Base-by-base conservation (phyloP, 345 rosid species). In the Carallia brachiata region DNA sequence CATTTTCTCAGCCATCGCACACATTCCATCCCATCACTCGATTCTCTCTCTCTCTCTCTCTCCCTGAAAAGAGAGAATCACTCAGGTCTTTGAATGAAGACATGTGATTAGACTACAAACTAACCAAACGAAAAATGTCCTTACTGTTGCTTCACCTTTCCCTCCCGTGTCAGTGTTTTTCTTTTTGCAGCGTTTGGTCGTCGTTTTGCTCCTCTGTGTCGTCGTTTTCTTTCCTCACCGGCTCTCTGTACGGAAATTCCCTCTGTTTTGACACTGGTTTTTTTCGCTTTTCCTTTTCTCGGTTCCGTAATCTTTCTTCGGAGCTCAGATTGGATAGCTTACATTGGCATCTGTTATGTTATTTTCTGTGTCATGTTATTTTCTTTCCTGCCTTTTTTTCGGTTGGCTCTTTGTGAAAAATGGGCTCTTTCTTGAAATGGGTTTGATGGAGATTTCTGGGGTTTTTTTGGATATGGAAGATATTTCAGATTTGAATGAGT, bases 351-450 rank as follows among this genome's bases (percentile, higher is more conserved):
- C 16, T 44, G 50, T 12, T 12, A 44, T 44, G 50, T 44, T 44
- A 44, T 44, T 44, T 39, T 39, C 2, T 39, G 1, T 7, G 6
- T 37, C 7, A 36, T 36, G 5, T 6, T 37, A 37, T 40, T 40
- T 40, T 40, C 2, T 23, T 23, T 0, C 0, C 23, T 23, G 23
- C 0, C 65, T 66, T 73, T 16, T 27, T 77, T 80, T 67, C 44
- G 39, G 68, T 72, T 65, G 62, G 66, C 70, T 66, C 65, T 70
- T 18, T 36, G 65, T 5, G 23, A 18, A 5, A 9, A n/a, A 5
- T 57, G 19, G n/a, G 50, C 72, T 78, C 74, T 69, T 62, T 34
- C 73, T 81, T 70, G 76, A 55, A 62, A 71, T 71, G 77, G 73
- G 28, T 70, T 65, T 63, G 4, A 16, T 30, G 12, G 62, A 23